phyloP scores from a whole-genome alignment of 148 eudicot species.

The Polygonum aviculare region DNA sequence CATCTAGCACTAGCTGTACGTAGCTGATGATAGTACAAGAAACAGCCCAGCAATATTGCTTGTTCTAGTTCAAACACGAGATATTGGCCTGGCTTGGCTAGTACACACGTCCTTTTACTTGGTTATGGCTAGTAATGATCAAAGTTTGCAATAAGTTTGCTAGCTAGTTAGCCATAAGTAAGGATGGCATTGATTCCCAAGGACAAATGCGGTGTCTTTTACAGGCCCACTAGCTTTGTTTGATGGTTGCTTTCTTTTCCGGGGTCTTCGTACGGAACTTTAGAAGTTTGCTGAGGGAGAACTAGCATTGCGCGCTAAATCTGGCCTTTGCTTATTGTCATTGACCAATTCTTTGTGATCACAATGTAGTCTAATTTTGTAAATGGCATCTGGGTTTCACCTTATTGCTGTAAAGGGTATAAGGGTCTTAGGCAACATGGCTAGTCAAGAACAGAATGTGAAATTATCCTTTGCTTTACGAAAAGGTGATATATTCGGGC shows the following conservation, averaged over 20 bases:
- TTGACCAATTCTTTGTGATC: too few species aligned
- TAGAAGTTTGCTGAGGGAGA: not conserved
- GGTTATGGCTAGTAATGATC: conserved; percentile 3
- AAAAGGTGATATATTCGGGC: not conserved
- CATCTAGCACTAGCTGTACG: not conserved
- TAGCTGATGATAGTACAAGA: not conserved
- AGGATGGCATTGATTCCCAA: not conserved
- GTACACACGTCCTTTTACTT: not conserved
- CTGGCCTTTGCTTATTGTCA: not conserved
- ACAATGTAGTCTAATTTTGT: not conserved
- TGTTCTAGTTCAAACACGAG: not conserved
- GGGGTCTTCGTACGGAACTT: not conserved
- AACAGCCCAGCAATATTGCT: not conserved
- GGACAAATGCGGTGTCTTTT: not conserved
- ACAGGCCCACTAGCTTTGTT: conserved; percentile 6
- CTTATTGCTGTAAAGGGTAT: not conserved
- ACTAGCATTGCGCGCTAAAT: not conserved
- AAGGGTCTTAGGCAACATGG: not conserved
- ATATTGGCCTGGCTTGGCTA: not conserved
- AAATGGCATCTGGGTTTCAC: not conserved
- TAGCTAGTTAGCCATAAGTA: not conserved
- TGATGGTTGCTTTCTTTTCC: not conserved
- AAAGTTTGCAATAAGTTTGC: not conserved
- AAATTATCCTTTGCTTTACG: not conserved
- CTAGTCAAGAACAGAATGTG: not conserved